Percentiles rank a stretch among this genome's conserved stretches.
These are phyloP conservation scores for Fusarium transvaalense DNA, from an alignment of 2,329 filamentous ascomycete genomes.

Conservation along the genomic window DNA sequence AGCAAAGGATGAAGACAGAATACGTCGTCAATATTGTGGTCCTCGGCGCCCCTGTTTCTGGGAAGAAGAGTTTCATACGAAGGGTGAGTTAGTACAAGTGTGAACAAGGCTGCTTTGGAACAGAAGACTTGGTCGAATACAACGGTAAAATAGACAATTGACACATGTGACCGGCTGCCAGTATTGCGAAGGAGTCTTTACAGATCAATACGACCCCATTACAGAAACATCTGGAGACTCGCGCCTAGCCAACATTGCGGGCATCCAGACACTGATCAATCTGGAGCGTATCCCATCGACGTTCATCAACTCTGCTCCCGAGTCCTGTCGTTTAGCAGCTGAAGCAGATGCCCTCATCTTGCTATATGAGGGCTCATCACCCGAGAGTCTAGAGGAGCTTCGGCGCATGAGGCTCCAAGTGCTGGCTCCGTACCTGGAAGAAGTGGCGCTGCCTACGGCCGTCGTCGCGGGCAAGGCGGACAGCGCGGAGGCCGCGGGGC, in stretches of 20 bases:
- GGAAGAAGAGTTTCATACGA: slow-evolving; percentile 41
- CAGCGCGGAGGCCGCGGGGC: slow-evolving; percentile 23
- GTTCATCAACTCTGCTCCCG: slow-evolving; percentile 18
- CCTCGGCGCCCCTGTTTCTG: slow-evolving; percentile 29
- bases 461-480: slow-evolving; percentile 38
- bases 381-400: slow-evolving; percentile 28
- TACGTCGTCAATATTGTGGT: slow-evolving; percentile 36
- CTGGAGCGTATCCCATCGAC: slow-evolving; percentile 36
- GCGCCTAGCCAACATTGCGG: slow-evolving; percentile 27
- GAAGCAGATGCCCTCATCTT: slow-evolving; percentile 37
- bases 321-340: slow-evolving; percentile 16
- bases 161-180: not conserved
- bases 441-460: slow-evolving; percentile 16
- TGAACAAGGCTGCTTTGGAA: not conserved
- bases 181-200: slow-evolving; percentile 38
- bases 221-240: slow-evolving; percentile 29
- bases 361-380: slow-evolving; percentile 30
- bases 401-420: slow-evolving; percentile 22
- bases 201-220: slow-evolving; percentile 36
- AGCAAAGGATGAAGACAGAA: slow-evolving; percentile 16
- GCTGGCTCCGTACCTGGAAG: slow-evolving; percentile 19
- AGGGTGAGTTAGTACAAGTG: slow-evolving; percentile 26
- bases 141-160: not conserved
- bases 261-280: slow-evolving; percentile 27
- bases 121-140: not conserved